Evolutionary conservation across 805 yeast species (phyloP).

Genomic region (Kodamaea leandrae): DNA sequence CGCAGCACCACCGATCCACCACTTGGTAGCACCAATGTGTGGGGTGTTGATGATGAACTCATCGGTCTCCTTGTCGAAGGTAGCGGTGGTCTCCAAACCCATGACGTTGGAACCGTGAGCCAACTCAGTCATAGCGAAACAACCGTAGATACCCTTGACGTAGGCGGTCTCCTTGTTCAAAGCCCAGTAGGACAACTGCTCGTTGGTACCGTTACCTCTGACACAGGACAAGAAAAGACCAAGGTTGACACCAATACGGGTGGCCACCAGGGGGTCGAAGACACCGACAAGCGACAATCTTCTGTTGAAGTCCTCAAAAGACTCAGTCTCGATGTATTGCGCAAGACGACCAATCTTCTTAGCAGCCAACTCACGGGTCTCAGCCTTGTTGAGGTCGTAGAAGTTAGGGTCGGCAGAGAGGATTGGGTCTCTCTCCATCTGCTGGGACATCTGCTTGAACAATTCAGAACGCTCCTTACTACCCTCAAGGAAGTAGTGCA

Average conservation of each 20-base stretch:
- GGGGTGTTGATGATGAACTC: constrained; percentile 82
- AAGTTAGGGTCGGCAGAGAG: constrained; percentile 51
- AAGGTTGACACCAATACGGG: constrained; percentile 84
- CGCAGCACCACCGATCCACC: constrained; percentile 99
- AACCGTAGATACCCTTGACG: constrained; percentile 58
- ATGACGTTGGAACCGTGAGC: constrained; percentile 69
- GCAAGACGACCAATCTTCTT: constrained; percentile 60
- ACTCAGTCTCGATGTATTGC: constrained; percentile 53
- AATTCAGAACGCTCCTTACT: constrained; percentile 45
- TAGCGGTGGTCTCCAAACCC: constrained; percentile 64
- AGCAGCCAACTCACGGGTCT: constrained; percentile 61
- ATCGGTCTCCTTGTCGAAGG: constrained; percentile 61
- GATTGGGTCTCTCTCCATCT: constrained; percentile 67
- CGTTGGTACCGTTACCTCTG: constrained; percentile 83
- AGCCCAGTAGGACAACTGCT: constrained; percentile 84
- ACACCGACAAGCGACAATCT: constrained; percentile 58
- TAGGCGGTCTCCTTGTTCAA: constrained; percentile 59
- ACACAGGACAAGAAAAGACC: constrained; percentile 81
- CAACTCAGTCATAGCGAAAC: constrained; percentile 66
- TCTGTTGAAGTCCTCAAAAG: constrained; percentile 49
- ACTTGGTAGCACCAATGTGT: constrained; percentile 87
- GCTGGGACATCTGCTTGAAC: constrained; percentile 51
- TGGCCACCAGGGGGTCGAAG: constrained; percentile 75
- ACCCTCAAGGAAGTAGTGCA: constrained; percentile 59
- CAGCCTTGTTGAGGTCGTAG: constrained; percentile 55